Evolutionary conservation across 1,139 yeast genomes (phyloP), one percentile per base, ranked within the genome.

Genomic region (Nakaseomyces nivariensis): DNA sequence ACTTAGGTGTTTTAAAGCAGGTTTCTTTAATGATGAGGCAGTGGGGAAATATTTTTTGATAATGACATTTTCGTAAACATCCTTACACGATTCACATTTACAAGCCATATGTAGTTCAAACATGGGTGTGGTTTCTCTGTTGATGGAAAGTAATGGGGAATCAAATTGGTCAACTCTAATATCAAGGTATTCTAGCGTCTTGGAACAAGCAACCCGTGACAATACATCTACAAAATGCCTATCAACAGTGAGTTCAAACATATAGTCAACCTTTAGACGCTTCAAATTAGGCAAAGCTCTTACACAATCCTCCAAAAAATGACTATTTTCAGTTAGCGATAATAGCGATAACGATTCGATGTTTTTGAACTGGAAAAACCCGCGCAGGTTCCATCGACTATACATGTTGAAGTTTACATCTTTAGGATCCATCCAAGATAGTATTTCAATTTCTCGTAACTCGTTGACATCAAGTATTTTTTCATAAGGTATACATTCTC

Each of bases 351-450:
- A 45, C 29, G 51, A 53, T 49, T 56, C 54, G 11, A 61, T 51
- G 13, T 56, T 53, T 13, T 44, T 49, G 48, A 61, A 61, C 25
- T 53, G 37, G 43, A 51, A 48, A 38, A 62, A 56, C 17, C 60
- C 60, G 17, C 47, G 32, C 46, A 61, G 37, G 27, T 51, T 54
- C 62, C 64, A 60, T 41, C 49, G 33, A n/a, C 52, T 51, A 52
- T 62, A 59, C 44, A 61, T 32, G 36, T 57, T 51, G 8, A 49
- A 8, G 44, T 58, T 58, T 8, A 56, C 31, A 32, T 56, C 57
- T 24, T 48, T 52, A 7, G 52, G 51, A 43, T 54, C 55, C 45
- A 61, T 62, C 67, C 67, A 63, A 10, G 67, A 62, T 24, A 61
- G 46, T 22, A 63, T 54, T 41, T 59, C 59, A 24, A 63, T 46